These are phyloP conservation scores for Backusella macrospora DNA, from an alignment of 192 early-diverging fungal genomes.

Conservation along the genomic window DNA sequence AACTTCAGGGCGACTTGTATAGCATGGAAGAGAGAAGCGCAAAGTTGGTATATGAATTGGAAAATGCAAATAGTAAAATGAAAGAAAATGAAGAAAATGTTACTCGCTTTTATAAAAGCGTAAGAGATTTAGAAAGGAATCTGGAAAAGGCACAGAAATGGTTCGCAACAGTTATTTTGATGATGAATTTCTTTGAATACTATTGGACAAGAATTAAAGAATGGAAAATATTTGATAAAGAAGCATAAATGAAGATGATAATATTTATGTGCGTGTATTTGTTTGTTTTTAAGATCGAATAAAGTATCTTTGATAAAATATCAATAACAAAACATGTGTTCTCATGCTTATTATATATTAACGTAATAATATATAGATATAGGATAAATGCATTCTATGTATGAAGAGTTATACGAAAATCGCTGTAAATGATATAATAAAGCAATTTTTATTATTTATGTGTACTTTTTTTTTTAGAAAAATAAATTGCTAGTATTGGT, in stretches of 20 bases:
- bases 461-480: background rate
- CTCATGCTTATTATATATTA: too few species aligned
- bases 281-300: too few species aligned
- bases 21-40: background rate
- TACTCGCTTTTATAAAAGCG: conserved; percentile 1
- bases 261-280: background rate
- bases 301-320: background rate
- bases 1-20: background rate
- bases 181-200: background rate
- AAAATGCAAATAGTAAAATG: background rate
- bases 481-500: background rate
- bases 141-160: conserved; percentile 1
- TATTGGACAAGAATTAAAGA: conserved; percentile 1
- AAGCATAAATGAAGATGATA: background rate
- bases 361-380: too few species aligned
- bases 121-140: background rate
- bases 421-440: too few species aligned
- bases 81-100: conserved; percentile 1
- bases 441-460: background rate
- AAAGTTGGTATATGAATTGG: background rate
- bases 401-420: too few species aligned
- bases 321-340: too few species aligned
- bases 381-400: too few species aligned
- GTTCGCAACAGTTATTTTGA: background rate
- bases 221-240: conserved; percentile 5